A percentile compares a stretch with the other conserved stretches of the same genome.
Evolutionary conservation across 352 stramenopile species (phyloP).

Genomic region (Globisporangium apiculatum): DNA sequence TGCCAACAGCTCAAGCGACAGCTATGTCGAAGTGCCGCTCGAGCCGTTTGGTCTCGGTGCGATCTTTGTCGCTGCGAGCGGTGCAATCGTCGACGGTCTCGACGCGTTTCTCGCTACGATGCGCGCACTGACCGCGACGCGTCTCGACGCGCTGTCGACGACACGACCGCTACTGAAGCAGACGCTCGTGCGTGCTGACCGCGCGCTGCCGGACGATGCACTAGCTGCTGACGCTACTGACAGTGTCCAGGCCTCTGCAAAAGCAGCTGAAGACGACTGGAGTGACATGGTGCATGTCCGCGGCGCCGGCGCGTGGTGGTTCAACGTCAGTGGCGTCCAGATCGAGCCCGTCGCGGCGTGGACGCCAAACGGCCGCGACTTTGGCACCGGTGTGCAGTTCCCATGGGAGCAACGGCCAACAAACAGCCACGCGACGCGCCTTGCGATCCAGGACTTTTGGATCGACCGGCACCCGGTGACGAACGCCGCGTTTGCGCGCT

Average conservation of each 20-base stretch:
- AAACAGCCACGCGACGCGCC: slow-evolving; percentile 61
- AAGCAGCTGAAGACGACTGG: neutral
- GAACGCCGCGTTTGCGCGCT: slow-evolving; percentile 58
- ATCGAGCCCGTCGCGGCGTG: slow-evolving; percentile 68
- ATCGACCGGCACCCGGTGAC: slow-evolving; percentile 75
- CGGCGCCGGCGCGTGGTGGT: slow-evolving; percentile 56
- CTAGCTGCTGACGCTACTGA: neutral
- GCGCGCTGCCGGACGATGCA: no score
- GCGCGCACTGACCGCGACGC: slow-evolving; percentile 33
- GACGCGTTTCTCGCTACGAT: slow-evolving; percentile 41
- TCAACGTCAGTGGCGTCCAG: slow-evolving; percentile 74
- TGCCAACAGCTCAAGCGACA: neutral
- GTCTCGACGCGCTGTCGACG: slow-evolving; percentile 40
- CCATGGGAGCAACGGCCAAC: slow-evolving; percentile 74
- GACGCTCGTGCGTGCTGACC: slow-evolving; percentile 14
- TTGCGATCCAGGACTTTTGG: slow-evolving; percentile 63
- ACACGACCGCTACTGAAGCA: slow-evolving; percentile 32
- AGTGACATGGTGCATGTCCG: slow-evolving; percentile 44
- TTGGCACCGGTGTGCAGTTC: slow-evolving; percentile 76
- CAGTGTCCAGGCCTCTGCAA: neutral
- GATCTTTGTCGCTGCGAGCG: slow-evolving; percentile 23
- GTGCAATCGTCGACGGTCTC: slow-evolving; percentile 16
- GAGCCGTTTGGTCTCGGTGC: slow-evolving; percentile 63
- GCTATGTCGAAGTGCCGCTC: slow-evolving; percentile 24
- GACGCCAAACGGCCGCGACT: slow-evolving; percentile 52